Conservation (phyloP, 371 early-diverging fungal genomes). For the Mucor circinelloides region DNA sequence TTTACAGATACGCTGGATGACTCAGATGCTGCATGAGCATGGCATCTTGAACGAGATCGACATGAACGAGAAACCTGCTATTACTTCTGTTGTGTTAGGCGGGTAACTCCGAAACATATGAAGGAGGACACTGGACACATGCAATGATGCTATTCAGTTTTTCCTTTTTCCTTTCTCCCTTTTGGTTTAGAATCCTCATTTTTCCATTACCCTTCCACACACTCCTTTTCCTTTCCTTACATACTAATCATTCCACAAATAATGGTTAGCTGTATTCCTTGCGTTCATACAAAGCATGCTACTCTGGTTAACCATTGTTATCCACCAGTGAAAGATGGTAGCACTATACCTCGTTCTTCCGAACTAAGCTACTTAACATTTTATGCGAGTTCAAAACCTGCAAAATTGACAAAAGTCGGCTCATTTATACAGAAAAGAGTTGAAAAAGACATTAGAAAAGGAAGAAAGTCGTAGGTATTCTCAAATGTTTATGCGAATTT, state of each 20-base stretch:
- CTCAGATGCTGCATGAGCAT: too few relatives aligned
- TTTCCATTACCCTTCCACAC: background rate
- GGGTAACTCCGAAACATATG: background rate
- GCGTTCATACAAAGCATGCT: slow-evolving; percentile 78
- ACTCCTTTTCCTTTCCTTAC: slow-evolving; percentile 64
- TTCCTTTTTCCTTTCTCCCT: background rate
- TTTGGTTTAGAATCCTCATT: background rate
- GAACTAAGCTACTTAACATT: slow-evolving; percentile 88
- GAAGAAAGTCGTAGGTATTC: slow-evolving; percentile 56
- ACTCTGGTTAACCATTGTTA: slow-evolving; percentile 88
- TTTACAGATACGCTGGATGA: too few relatives aligned
- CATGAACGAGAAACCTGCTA: background rate
- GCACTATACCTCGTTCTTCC: slow-evolving; percentile 75
- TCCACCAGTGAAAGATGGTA: slow-evolving; percentile 79
- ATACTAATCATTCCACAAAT: background rate
- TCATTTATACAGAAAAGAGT: slow-evolving; percentile 76
- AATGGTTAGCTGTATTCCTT: slow-evolving; percentile 15
- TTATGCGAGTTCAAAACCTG: slow-evolving; percentile 87
- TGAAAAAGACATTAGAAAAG: slow-evolving; percentile 64
- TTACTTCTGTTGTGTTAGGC: background rate
- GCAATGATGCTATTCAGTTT: background rate
- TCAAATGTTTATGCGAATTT: background rate
- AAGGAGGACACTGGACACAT: background rate
- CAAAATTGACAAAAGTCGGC: slow-evolving; percentile 91
- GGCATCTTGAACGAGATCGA: too few relatives aligned